Evolutionary conservation across 352 stramenopile genomes (phyloP).

Genomic region (Achlya hypogyna): DNA sequence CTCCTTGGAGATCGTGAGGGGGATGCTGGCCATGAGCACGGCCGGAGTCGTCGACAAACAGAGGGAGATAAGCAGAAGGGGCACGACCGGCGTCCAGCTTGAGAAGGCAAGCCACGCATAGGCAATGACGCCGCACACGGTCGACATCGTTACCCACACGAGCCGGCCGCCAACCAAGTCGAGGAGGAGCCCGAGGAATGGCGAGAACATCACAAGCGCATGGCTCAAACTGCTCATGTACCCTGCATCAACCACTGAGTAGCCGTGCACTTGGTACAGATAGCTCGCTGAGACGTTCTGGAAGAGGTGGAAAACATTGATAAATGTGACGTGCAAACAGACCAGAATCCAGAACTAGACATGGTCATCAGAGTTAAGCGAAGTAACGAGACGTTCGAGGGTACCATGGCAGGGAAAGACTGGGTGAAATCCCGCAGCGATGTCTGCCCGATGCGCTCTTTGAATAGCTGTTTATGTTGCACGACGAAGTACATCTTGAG

Average conservation of each 20-base stretch:
- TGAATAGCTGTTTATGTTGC: slow-evolving; percentile 27
- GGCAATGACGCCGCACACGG: slow-evolving; percentile 59
- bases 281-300: slow-evolving; percentile 85
- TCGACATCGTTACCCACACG: slow-evolving; percentile 62
- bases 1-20: slow-evolving; percentile 60
- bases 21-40: slow-evolving; percentile 81
- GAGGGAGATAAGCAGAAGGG: slow-evolving; percentile 81
- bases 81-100: slow-evolving; percentile 56
- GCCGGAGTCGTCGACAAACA: slow-evolving; percentile 81
- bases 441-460: slow-evolving; percentile 14
- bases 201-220: slow-evolving; percentile 76
- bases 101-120: slow-evolving; percentile 84
- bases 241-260: slow-evolving; percentile 77
- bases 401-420: not conserved
- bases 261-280: slow-evolving; percentile 78
- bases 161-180: slow-evolving; percentile 84
- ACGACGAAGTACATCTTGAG: not conserved
- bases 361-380: not conserved
- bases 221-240: slow-evolving; percentile 71
- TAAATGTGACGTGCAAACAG: slow-evolving; percentile 80
- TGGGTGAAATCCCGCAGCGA: not conserved
- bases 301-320: slow-evolving; percentile 88
- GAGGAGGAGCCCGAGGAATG: slow-evolving; percentile 81
- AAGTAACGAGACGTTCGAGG: not conserved
- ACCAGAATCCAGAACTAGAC: slow-evolving; percentile 71